Evolutionary conservation across 2,329 filamentous ascomycete species (phyloP), one percentile per base, ranked within the genome.

Genomic region (Teratosphaeria epicoccoides): DNA sequence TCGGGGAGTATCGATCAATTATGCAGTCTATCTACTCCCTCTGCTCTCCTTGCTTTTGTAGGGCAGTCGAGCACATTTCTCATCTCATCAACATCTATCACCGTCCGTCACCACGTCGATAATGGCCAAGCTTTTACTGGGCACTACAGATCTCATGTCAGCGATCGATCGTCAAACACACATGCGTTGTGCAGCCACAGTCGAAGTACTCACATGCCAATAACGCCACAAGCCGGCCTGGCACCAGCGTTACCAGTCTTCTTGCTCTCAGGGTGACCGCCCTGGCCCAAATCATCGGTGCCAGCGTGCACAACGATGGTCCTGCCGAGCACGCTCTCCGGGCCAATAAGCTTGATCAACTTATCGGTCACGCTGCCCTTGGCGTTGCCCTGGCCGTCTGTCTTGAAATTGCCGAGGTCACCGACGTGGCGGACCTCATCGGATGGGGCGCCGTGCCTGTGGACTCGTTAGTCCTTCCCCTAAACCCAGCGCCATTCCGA

Each of bases 371-470:
- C 77, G 63, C 82, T 82, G 66, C 91, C 93, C 75, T 87, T 82
- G 70, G 87, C 79, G 70, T 94, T 94, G 70, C 93, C 93, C 78
- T 95, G 85, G 59, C 73, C 87, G 72, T 98, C 90, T 55, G 91
- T 97, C 78, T 88, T 82, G 79, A 97, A 82, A 84, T 98, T 98
- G 70, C 93, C 93, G 61, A 98, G 78, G 74, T 97, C 93, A 74
- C 93, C 93, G 61, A 97, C 93, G 76, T 98, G 93, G 73, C 93
- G 90, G 66, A 82, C 79, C 59, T 83, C 79, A 72, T 96, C 91
- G 28, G 73, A 69, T 63, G 88, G 93, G 68, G 85, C 87, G 69
- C 93, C 93, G 79, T 98, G 93, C 64, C 80, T 40, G n/a, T 17
- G 6, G 20, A 6, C 17, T 7, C 14, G 20, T 40, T 6, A 40